Evolutionary conservation across 2,329 filamentous ascomycete genomes (phyloP), one percentile per base, ranked within the genome.

Genomic region (Sclerotinia trifoliorum): DNA sequence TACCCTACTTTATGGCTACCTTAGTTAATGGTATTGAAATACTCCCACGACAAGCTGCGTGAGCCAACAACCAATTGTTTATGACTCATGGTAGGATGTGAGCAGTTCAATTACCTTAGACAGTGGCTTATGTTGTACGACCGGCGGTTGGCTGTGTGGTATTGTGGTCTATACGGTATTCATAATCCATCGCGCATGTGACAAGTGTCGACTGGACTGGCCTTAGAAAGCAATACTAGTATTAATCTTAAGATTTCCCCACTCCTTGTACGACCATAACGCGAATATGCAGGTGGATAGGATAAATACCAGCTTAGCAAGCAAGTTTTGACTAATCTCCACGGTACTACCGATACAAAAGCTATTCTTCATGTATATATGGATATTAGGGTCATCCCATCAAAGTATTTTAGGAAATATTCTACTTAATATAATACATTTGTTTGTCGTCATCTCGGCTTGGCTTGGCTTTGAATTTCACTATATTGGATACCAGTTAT

Each of bases 1-100:
- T 66, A 66, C 65, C 65, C 65, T 66, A 49, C 55, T 66, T 61
- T 55, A 49, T 60, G 63, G 54, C 65, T 66, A 61, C 32, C n/a
- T 61, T 58, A 66, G 46, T 62, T 67, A 67, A 67, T 62, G 65
- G 65, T 52, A 62, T 42, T 62, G 56, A 29, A 24, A 32, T 21
- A 42, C 29, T 67, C 32, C 19, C 32, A 60, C 32, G 6, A 19
- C 54, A 15, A 32, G 19, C 11, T 42, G 6, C 35, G 7, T 24
- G n/a, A 62, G 58, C 58, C 39, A 15, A 26, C 19, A 19, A 3
- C n/a, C 32, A 62, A 29, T 51, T 51, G 5, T 35, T 44, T 42
- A n/a, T 44, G 55, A 57, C 35, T 42, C 42, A 32, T 39, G 7
- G 24, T 11, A n/a, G 24, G 29, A 39, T 62, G 3, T 26, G n/a